Evolutionary conservation across 331 rosid genomes (phyloP).

Genomic region (Erythrophleum ivorense): DNA sequence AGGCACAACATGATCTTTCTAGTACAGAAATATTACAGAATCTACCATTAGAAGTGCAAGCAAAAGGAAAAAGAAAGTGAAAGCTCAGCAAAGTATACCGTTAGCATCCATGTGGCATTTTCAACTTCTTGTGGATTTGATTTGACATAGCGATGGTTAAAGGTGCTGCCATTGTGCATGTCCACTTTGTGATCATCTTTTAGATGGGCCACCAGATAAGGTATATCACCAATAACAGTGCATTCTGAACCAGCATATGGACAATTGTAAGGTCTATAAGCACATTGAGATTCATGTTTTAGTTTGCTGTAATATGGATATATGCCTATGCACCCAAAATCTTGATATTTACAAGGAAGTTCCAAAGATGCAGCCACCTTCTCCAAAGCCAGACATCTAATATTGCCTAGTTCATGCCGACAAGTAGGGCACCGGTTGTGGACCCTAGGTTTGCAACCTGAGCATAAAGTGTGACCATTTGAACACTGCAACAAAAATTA

Average conservation of each 20-base stretch:
- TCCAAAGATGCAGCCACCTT: constrained; percentile 90
- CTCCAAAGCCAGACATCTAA: constrained; percentile 89
- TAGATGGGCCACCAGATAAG: constrained; percentile 75
- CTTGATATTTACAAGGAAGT: constrained; percentile 88
- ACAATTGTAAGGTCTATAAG: constrained; percentile 75
- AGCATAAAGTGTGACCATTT: constrained; percentile 92
- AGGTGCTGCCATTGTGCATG: constrained; percentile 93
- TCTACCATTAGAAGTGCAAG: not conserved
- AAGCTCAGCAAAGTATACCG: constrained; percentile 53
- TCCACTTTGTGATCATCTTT: constrained; percentile 92
- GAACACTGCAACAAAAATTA: constrained; percentile 69
- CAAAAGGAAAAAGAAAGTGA: not conserved
- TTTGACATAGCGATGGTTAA: constrained; percentile 93
- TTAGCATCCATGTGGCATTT: constrained; percentile 95
- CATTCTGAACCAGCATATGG: constrained; percentile 97
- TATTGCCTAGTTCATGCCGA: constrained; percentile 89
- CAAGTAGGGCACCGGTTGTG: constrained; percentile 94
- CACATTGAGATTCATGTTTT: constrained; percentile 84
- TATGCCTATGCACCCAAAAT: constrained; percentile 76
- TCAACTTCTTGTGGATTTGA: constrained; percentile 94
- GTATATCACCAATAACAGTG: constrained; percentile 74
- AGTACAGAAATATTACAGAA: not conserved
- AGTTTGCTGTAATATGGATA: constrained; percentile 89
- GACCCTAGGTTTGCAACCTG: constrained; percentile 89
- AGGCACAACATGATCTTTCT: too few relatives aligned